Percentiles rank a stretch among this genome's conserved stretches.
Conservation (phyloP, 1,284 basidiomycete genomes). For the Rhodotorula sp. region DNA sequence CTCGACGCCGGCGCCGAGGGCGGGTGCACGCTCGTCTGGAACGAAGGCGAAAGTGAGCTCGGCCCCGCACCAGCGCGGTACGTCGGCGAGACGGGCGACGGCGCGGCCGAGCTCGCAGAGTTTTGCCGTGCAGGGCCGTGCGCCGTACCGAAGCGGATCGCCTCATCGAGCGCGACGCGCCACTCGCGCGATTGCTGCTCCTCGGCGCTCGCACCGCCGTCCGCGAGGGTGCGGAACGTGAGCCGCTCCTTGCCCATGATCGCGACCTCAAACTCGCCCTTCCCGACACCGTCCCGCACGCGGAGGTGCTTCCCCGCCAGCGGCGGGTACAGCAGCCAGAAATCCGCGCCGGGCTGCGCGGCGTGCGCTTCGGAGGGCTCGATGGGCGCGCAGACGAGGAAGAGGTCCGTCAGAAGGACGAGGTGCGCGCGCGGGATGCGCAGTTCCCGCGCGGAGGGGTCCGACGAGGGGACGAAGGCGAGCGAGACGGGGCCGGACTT, state of each 20-base stretch:
- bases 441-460: constrained; percentile 65
- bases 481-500: constrained; percentile 74
- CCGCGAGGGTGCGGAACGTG: constrained; percentile 54
- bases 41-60: not conserved
- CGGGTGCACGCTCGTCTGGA: not conserved
- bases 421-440: constrained; percentile 77
- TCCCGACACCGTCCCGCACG: constrained; percentile 54
- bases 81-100: constrained; percentile 20
- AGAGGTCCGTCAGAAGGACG: constrained; percentile 87
- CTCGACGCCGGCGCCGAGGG: not conserved
- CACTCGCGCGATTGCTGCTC: constrained; percentile 66
- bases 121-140: constrained; percentile 52
- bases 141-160: constrained; percentile 74
- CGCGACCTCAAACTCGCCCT: constrained; percentile 70
- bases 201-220: not conserved
- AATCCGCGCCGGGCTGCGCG: constrained; percentile 63
- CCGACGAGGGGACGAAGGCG: constrained; percentile 71
- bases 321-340: constrained; percentile 94
- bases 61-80: too few relatives aligned
- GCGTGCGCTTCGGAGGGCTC: constrained; percentile 24
- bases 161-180: constrained; percentile 75
- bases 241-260: constrained; percentile 89
- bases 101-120: not conserved
- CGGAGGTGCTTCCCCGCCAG: constrained; percentile 86
- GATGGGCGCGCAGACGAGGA: constrained; percentile 64